Evolutionary conservation across 2,329 filamentous ascomycete species (phyloP), one percentile per base, ranked within the genome.

Genomic region (Huntiella savannae): DNA sequence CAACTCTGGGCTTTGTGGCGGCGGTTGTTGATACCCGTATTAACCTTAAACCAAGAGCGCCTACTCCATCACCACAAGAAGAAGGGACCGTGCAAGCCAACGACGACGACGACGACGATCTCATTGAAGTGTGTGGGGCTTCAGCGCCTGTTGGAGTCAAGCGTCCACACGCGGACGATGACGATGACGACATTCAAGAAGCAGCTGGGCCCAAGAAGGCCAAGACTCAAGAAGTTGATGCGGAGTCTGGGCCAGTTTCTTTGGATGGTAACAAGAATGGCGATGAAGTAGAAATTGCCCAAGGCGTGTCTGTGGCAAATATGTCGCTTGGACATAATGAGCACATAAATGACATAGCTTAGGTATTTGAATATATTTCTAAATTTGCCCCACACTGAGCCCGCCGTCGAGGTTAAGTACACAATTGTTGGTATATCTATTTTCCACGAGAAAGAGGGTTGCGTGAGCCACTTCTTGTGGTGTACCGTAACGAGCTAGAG

Each of bases 321-420:
- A 28, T 28, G 22, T 28, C 22, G 22, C 6, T 28, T 10, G 22
- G 22, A 7, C 6, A 28, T 2, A 3, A 7, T 28, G 7, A 28
- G 7, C 22, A 28, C 6, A 28, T 10, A 28, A 54, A 54, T 17
- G 54, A 56, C 33, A 53, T 54, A 35, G 55, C 59, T 13, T 60
- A 68, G 36, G 64, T 45, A 22, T 33, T 49, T 48, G 17, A 45
- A 53, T 35, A 47, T 53, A 40, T 43, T 47, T 33, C 28, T 10
- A 16, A 6, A 15, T 5, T 33, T 22, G 42, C 61, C 47, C 61
- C 43, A 81, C 82, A 59, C 81, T 86, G 53, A 92, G 60, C 1
- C 86, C 86, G 12, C 86, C 86, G 60, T 93, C 86, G 22, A 94
- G 67, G 59, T 87, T 91, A 44, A 94, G 67, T 43, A 87, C 70